Evolutionary conservation across 306 rosid genomes (phyloP), one percentile per base, ranked within the genome.

Genomic region (Astragalus glycyphyllos): DNA sequence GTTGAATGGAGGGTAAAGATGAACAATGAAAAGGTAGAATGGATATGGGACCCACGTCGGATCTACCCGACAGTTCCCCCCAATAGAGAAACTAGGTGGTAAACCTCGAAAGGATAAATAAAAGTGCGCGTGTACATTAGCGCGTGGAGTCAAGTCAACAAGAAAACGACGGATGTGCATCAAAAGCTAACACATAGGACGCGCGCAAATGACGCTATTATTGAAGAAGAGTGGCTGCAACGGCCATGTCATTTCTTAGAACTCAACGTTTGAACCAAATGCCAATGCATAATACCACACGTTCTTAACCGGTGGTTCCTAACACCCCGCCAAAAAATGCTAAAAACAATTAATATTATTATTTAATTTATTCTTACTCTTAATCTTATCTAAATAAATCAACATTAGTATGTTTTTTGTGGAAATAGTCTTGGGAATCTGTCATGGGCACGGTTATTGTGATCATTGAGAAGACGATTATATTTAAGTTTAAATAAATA

Each of bases 141-240:
- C 29, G 73, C 74, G 79, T 79, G 80, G 81, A 62, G 84, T 82
- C 85, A 83, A 86, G n/a, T n/a, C n/a, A n/a, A n/a, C n/a, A 20
- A 29, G 83, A 85, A 78, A 83, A 80, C 4, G 85, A 89, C 84
- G 67, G 80, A 85, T 83, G 92, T 78, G 90, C 58, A 79, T 80
- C 71, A 82, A 86, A 86, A 82, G 77, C 89, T 81, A 92, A 88
- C 91, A 85, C 91, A 97, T 88, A 40, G 79, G 88, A 86, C 97
- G 83, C 89, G 87, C 88, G 92, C 88, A 85, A 89, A 81, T 87
- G 98, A 86, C 88, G 94, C 90, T 86, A 89, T 83, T 86, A 53
- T 75, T 45, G 72, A 37, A 72, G 72, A 37, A 72, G 71, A 79
- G 78, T 70, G 65, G 69, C 78, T 77, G 86, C 71, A 80, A 79